phyloP scores from a whole-genome alignment of 2,329 filamentous ascomycete species.

The Ramularia endophylla region DNA sequence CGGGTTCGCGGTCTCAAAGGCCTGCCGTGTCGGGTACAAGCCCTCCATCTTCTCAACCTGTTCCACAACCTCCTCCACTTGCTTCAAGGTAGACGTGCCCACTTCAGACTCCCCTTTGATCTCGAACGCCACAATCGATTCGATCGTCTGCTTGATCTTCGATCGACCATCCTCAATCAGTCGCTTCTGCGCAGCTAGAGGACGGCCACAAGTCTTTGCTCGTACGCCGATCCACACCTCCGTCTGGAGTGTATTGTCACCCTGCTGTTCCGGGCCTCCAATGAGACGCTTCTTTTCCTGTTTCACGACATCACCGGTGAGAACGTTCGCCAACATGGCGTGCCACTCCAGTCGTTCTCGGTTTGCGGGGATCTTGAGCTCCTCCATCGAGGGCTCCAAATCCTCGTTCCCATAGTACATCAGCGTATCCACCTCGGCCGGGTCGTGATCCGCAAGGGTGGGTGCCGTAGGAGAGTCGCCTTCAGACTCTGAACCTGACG shows the following conservation, averaged over 20 bases:
- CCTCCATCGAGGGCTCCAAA: constrained; percentile 80
- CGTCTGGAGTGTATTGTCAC: constrained; percentile 60
- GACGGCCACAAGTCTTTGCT: constrained; percentile 76
- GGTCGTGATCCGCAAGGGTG: constrained; percentile 71
- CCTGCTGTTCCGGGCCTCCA: constrained; percentile 69
- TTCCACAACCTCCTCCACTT: constrained; percentile 81
- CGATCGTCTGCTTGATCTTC: constrained; percentile 66
- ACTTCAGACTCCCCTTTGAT: constrained; percentile 91
- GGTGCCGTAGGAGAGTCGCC: constrained; percentile 87
- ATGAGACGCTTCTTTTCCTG: constrained; percentile 97
- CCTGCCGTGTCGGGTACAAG: constrained; percentile 73
- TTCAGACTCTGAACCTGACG: constrained; percentile 74
- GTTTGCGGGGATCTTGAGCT: constrained; percentile 80
- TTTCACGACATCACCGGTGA: constrained; percentile 93
- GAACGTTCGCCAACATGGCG: constrained; percentile 90
- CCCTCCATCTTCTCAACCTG: constrained; percentile 87
- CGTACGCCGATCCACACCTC: constrained; percentile 84
- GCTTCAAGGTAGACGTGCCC: constrained; percentile 78
- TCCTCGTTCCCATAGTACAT: constrained; percentile 91
- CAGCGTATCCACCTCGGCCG: constrained; percentile 85
- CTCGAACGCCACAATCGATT: constrained; percentile 86
- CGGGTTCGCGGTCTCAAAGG: constrained; percentile 69
- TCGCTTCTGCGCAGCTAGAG: constrained; percentile 75
- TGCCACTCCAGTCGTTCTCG: constrained; percentile 95
- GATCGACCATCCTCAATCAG: constrained; percentile 80